phyloP scores from a whole-genome alignment of 495 filamentous ascomycete species.

The Chaetomium cochliodes region DNA sequence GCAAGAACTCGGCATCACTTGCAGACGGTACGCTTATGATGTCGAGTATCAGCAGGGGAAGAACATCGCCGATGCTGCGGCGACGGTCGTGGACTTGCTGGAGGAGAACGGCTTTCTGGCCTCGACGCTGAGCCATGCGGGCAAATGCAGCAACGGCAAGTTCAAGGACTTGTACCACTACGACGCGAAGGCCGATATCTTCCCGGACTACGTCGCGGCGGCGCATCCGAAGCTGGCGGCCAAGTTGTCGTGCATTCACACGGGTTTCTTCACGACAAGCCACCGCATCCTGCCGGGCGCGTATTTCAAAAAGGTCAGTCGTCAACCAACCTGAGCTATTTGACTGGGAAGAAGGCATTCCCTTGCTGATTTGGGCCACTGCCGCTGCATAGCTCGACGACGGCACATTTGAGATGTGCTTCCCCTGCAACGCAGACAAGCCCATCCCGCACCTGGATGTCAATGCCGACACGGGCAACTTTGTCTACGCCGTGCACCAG shows the following conservation, averaged over 20 bases:
- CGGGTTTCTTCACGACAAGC: conserved; percentile 46
- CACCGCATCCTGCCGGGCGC: conserved; percentile 39
- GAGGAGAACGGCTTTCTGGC: conserved; percentile 48
- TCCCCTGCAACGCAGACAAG: conserved; percentile 34
- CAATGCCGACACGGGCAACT: conserved; percentile 42
- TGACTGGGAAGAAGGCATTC: too few relatives aligned
- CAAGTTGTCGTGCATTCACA: conserved; percentile 50
- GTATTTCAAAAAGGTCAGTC: conserved; percentile 40
- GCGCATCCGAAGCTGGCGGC: conserved; percentile 42
- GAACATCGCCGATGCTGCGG: conserved; percentile 55
- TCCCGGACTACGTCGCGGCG: conserved; percentile 41
- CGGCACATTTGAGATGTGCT: conserved; percentile 42
- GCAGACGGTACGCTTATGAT: conserved; percentile 48
- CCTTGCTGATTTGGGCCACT: not conserved
- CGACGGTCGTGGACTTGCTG: conserved; percentile 43
- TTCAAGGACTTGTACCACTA: conserved; percentile 45
- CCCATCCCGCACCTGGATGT: conserved; percentile 43
- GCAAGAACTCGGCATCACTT: conserved; percentile 28
- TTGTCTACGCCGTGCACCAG: conserved; percentile 45
- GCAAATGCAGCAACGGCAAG: conserved; percentile 40
- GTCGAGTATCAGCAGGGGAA: conserved; percentile 52
- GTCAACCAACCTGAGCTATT: not conserved
- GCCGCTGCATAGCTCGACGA: conserved; percentile 28
- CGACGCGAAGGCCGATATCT: conserved; percentile 45
- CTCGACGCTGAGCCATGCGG: conserved; percentile 43